A percentile compares a stretch with the other conserved stretches of the same genome.
Conservation (phyloP, 441 rosid genomes). For the Erysimum pusillum region DNA sequence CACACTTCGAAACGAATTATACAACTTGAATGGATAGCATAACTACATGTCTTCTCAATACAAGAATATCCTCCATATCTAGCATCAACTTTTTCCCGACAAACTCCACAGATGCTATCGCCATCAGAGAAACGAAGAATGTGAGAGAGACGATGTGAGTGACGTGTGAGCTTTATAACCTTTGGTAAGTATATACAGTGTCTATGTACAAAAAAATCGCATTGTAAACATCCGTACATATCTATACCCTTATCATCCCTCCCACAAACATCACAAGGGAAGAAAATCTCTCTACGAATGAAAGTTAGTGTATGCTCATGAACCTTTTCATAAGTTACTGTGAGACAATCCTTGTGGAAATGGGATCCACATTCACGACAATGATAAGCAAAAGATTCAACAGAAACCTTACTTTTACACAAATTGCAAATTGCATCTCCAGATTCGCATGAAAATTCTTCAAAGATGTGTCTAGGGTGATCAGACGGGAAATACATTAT, state of each 20-base stretch:
- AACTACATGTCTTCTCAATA: background rate
- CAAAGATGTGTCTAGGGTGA: conserved; percentile 5
- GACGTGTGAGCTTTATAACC: conserved; percentile 6
- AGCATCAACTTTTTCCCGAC: background rate
- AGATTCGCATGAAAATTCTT: conserved; percentile 11
- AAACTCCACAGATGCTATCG: conserved; percentile 3
- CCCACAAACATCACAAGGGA: background rate
- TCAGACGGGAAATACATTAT: background rate
- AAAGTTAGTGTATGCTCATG: background rate
- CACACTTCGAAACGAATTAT: background rate
- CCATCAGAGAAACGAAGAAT: background rate
- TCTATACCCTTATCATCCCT: background rate
- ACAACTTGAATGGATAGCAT: background rate
- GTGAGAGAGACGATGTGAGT: background rate
- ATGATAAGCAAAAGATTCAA: background rate
- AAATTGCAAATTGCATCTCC: background rate
- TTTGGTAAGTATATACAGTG: background rate
- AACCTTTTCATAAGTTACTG: background rate
- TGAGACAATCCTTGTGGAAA: conserved; percentile 24
- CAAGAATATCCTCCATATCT: background rate
- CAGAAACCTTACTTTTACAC: conserved; percentile 1
- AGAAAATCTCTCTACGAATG: background rate
- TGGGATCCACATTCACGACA: background rate
- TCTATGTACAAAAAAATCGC: background rate
- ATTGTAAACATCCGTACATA: conserved; percentile 4